Evolutionary conservation across 805 yeast genomes (phyloP).

Genomic region (Candida succiphila): DNA sequence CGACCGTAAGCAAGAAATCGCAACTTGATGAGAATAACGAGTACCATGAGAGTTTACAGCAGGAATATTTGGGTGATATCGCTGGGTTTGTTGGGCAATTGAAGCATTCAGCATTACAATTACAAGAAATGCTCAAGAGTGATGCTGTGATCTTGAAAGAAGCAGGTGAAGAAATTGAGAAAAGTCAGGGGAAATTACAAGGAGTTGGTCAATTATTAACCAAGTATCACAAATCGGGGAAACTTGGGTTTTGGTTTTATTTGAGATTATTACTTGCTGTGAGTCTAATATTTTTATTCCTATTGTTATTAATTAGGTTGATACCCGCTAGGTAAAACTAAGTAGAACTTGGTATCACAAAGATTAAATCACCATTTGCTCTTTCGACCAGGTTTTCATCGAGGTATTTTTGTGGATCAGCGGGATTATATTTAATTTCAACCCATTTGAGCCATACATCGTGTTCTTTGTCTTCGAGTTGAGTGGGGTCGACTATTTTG

Average conservation of each 20-base stretch:
- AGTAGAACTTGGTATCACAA: no score
- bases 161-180: conserved; percentile 23
- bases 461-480: no score
- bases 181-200: conserved; percentile 17
- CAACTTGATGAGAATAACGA: conserved; percentile 20
- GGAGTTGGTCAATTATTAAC: conserved; percentile 17
- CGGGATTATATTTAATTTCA: no score
- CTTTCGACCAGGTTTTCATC: neutral
- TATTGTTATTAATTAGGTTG: conserved; percentile 17
- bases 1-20: conserved; percentile 10
- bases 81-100: conserved; percentile 21
- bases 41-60: conserved; percentile 22
- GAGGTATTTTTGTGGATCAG: neutral
- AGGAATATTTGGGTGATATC: conserved; percentile 20
- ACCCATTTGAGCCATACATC: no score
- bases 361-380: neutral
- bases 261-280: conserved; percentile 15
- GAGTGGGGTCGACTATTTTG: no score
- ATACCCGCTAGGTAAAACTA: conserved; percentile 26
- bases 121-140: conserved; percentile 20
- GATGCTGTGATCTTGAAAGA: conserved; percentile 23
- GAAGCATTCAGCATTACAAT: conserved; percentile 21
- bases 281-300: conserved; percentile 14
- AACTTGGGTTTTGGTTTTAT: conserved; percentile 23
- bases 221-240: conserved; percentile 22